phyloP scores from a whole-genome alignment of 495 filamentous ascomycete genomes.

The Lasiosphaeriaceae sp. region DNA sequence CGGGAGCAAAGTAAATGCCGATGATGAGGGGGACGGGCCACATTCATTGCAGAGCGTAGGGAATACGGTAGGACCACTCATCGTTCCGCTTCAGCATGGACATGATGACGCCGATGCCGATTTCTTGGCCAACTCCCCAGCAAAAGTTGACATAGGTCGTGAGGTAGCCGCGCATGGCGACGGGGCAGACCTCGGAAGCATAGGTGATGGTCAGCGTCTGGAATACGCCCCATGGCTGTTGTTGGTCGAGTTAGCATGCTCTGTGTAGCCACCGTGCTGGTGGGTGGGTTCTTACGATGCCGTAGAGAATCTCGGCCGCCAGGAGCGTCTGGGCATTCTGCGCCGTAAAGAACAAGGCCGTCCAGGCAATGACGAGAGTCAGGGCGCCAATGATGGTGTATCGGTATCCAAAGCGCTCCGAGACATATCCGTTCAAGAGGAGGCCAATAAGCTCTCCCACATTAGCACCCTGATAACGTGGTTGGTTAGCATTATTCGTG shows the following conservation, averaged over 20 bases:
- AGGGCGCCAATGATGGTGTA: constrained; percentile 70
- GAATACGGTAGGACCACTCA: constrained; percentile 58
- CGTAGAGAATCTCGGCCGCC: constrained; percentile 70
- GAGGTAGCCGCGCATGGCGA: constrained; percentile 66
- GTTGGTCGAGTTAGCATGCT: not conserved
- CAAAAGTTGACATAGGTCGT: constrained; percentile 82
- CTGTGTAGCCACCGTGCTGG: not conserved
- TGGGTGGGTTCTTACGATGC: constrained; percentile 42
- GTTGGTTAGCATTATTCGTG: not conserved
- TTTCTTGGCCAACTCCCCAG: constrained; percentile 75
- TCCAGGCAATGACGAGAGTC: constrained; percentile 62
- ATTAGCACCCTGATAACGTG: constrained; percentile 27
- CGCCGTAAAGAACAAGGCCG: constrained; percentile 73
- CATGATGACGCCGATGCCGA: constrained; percentile 70
- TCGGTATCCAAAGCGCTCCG: constrained; percentile 68
- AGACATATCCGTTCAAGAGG: constrained; percentile 70
- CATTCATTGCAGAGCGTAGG: constrained; percentile 80
- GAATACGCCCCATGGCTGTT: constrained; percentile 69
- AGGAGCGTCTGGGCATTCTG: constrained; percentile 64
- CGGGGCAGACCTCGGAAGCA: constrained; percentile 74
- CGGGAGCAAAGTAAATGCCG: constrained; percentile 67
- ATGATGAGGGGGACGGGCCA: constrained; percentile 74
- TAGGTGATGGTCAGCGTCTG: constrained; percentile 77
- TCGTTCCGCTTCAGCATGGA: constrained; percentile 54
- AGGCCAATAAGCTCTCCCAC: constrained; percentile 72